Percentiles rank a stretch among this genome's conserved stretches.
Conservation (phyloP, 1,284 basidiomycete genomes). For the Amylostereum areolatum region DNA sequence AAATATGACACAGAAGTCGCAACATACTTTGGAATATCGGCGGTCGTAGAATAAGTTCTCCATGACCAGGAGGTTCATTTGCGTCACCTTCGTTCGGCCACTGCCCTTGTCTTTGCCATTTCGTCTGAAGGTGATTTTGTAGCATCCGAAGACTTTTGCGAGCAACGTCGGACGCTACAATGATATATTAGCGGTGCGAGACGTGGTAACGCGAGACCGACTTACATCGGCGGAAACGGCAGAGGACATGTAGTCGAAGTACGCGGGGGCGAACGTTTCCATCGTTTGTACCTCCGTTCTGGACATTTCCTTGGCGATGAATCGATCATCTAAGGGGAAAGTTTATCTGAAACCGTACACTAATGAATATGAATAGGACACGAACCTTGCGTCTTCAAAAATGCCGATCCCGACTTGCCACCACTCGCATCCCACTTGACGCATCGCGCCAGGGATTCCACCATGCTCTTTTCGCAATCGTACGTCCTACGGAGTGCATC, state of each 20-base stretch:
- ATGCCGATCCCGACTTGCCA: conserved; percentile 95
- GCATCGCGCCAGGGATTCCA: conserved; percentile 91
- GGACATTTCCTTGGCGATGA: conserved; percentile 97
- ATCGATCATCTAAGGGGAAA: conserved; percentile 78
- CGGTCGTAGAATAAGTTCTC: conserved; percentile 96
- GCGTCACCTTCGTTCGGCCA: conserved; percentile 71
- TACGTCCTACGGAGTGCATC: conserved; percentile 90
- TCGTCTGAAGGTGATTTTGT: conserved; percentile 91
- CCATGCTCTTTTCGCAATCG: conserved; percentile 89
- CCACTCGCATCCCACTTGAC: conserved; percentile 95
- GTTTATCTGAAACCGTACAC: conserved; percentile 2
- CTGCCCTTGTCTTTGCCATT: conserved; percentile 59
- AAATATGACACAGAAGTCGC: background rate
- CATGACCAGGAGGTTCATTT: conserved; percentile 97
- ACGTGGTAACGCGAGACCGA: conserved; percentile 7
- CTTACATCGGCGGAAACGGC: conserved; percentile 74
- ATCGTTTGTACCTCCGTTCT: conserved; percentile 90
- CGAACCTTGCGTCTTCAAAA: conserved; percentile 89
- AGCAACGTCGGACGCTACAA: conserved; percentile 84
- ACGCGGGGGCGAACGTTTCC: conserved; percentile 95
- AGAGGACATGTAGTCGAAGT: conserved; percentile 95
- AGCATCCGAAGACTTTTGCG: conserved; percentile 97
- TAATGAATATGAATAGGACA: background rate
- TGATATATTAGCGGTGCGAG: conserved; percentile 16
- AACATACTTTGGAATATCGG: conserved; percentile 71